Evolutionary conservation across 2,329 filamentous ascomycete genomes (phyloP), one percentile per base, ranked within the genome.

Genomic region (Alternaria dauci): DNA sequence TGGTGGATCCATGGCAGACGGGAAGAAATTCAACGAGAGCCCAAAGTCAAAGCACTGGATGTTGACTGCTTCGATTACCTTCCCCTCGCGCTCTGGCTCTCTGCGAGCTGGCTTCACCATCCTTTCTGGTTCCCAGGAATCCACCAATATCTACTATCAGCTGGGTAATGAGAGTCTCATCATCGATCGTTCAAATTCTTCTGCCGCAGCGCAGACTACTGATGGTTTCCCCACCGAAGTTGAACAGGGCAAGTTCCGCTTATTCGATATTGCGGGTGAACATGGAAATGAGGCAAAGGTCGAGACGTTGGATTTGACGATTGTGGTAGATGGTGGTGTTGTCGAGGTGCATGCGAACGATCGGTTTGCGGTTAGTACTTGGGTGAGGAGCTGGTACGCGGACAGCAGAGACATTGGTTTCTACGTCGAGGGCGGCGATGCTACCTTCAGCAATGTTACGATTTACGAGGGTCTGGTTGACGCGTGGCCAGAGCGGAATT

Each of bases 101-200:
- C 63, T 81, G 4, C 78, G 77, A 60, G 79, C 78, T 18, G 81
- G 81, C 14, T 79, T 82, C 59, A 74, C 78, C 48, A 80, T 82
- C 42, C 65, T 82, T 3, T 74, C 77, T 2, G 81, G 79, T 5
- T 67, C 78, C 3, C 65, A 77, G 25, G 81, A 82, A 65, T 75
- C 73, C 11, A 82, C 81, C 5, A 76, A 71, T 11, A 77, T 82
- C 39, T 81, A 81, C 67, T 82, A 82, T 65, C 79, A 82, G 50
- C 81, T 82, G 65, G 79, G 76, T 3, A 81, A 82, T 63, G 81
- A 82, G 64, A 78, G 76, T 20, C 60, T 82, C 42, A 71, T 81
- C 34, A 69, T 82, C 20, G 80, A 82, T 52, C 78, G 80, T 5
- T 76, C 71, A 32, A 79, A 79, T 38, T 76, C 79, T 4, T 81